These are phyloP conservation scores for Yamadazyma philogaea DNA, from an alignment of 805 yeast species.

Conservation along the genomic window DNA sequence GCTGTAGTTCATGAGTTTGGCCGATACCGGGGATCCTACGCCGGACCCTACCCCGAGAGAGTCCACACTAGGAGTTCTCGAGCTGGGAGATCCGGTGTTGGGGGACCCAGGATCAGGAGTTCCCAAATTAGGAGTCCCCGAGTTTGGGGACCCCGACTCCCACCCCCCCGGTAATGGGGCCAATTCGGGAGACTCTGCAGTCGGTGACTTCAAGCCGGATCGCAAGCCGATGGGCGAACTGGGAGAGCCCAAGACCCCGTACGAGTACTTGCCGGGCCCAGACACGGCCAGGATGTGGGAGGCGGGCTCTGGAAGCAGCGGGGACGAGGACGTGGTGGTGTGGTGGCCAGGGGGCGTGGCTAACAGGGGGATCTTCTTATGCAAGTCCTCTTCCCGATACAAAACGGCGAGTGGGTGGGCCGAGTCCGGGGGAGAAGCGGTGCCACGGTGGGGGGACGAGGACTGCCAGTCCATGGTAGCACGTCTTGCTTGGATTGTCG, in stretches of 20 bases:
- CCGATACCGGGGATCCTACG: too few relatives aligned
- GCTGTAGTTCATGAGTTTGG: conserved; percentile 30
- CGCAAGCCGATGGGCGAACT: too few relatives aligned
- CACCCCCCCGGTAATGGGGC: too few relatives aligned
- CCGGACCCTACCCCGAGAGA: not conserved
- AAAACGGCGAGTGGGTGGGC: not conserved
- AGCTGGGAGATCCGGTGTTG: not conserved
- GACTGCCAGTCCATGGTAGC: conserved; percentile 1
- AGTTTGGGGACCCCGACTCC: too few relatives aligned
- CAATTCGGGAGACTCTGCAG: too few relatives aligned
- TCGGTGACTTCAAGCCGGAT: too few relatives aligned
- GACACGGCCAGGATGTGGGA: not conserved
- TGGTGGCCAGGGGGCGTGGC: not conserved
- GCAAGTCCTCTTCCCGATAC: not conserved
- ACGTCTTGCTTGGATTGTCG: not conserved
- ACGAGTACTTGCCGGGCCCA: not conserved
- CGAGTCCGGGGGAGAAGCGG: not conserved
- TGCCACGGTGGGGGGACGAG: not conserved
- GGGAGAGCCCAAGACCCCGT: not conserved
- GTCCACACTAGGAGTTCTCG: not conserved
- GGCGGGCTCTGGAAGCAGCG: not conserved
- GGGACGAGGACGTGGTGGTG: not conserved
- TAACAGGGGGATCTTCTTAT: not conserved
- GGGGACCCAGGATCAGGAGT: not conserved
- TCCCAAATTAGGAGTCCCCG: not conserved